These are phyloP conservation scores for Pyrus hybrid DNA, from an alignment of 331 rosid genomes.

Conservation along the genomic window DNA sequence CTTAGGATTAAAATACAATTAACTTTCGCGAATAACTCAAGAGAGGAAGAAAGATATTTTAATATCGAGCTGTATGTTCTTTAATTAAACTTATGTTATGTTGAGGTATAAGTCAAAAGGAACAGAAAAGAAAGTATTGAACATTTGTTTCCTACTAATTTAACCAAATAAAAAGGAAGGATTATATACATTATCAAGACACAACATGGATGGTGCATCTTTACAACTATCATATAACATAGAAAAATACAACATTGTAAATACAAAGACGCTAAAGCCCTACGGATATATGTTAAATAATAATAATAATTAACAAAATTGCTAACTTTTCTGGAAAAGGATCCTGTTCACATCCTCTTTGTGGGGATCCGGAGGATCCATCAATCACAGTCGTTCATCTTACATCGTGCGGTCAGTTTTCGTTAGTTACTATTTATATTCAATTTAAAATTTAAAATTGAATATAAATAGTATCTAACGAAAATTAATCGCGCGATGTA, in stretches of 20 bases:
- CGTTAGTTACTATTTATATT: no score
- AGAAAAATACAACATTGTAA: neutral
- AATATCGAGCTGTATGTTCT: neutral
- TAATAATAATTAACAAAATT: no score
- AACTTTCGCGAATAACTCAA: neutral
- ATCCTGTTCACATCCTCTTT: no score
- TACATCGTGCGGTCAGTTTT: rapidly evolving
- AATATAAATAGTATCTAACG: no score
- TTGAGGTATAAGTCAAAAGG: no score
- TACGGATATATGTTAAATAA: neutral
- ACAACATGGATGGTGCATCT: neutral
- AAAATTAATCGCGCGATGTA: no score
- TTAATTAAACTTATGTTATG: neutral
- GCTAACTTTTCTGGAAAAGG: neutral
- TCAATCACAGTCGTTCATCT: no score
- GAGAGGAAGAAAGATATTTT: neutral
- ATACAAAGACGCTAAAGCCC: neutral
- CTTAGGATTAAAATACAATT: neutral
- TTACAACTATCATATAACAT: neutral
- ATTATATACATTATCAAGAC: no score
- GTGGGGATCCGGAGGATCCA: no score
- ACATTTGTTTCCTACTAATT: neutral
- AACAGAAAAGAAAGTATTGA: no score
- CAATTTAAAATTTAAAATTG: no score
- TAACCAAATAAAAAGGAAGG: neutral